Evolutionary conservation across 352 stramenopile genomes (phyloP), one percentile per base, ranked within the genome.

Genomic region (Globisporangium ultimum): DNA sequence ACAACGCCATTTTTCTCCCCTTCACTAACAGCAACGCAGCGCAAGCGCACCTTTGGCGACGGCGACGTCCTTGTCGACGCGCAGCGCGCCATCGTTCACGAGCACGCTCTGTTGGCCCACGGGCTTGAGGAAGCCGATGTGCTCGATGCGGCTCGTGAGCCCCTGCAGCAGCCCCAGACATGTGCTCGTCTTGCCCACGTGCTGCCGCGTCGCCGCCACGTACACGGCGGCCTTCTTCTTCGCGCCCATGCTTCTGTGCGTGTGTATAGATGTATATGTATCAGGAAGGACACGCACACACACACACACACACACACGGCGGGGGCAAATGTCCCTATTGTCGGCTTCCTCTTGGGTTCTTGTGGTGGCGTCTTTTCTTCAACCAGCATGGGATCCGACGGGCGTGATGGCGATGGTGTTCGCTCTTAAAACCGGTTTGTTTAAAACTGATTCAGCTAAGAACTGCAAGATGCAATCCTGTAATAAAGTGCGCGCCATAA

Each of bases 51-150:
- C 89, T 89, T 97, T 95, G 17, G 88, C 88, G 53, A 96, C 86
- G 0, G 79, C 80, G 50, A 95, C 80, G 64, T 91, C 84, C 70
- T 94, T 98, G 71, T 98, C 94, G 22, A 98, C 92, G 34, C 80
- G 74, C 55, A 97, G 64, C 14, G 78, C 72, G 50, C 68, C 71
- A 43, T 72, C 61, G 21, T 88, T 69, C 17, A 97, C 84, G 15
- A 82, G 63, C 40, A 95, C 80, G 60, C 87, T 92, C 59, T 98
- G 80, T 69, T 99, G 94, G 6, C 96, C 96, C 28, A 99, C 94
- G 47, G 96, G 94, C 65, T 99, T 99, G 65, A 98, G 86, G 73
- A 98, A 98, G 12, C 84, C 84, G 56, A 93, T 88, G 45, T 76
- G 55, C 41, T 90, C 75, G 61, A 98, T 95, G 53, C 94, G 78